These are phyloP conservation scores for Scutellaria barbata DNA, from an alignment of 257 asterid species.

Conservation along the genomic window DNA sequence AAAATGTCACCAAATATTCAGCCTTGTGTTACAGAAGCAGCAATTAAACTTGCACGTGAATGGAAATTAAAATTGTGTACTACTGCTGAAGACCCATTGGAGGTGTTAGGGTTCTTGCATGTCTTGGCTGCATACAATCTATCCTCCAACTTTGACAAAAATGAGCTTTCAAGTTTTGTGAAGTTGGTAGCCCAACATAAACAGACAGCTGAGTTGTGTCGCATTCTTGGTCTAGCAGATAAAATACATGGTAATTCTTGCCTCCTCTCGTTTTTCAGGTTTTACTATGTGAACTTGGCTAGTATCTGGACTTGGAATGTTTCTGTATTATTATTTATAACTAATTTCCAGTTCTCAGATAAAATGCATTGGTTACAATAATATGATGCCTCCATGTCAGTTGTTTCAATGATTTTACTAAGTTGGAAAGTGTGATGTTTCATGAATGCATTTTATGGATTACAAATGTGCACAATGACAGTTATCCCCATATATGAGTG, in stretches of 20 bases:
- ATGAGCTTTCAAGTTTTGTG: slow-evolving; percentile 44
- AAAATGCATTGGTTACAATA: background rate
- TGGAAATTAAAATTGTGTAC: slow-evolving; percentile 49
- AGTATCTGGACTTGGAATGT: background rate
- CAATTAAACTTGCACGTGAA: slow-evolving; percentile 45
- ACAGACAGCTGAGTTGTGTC: slow-evolving; percentile 48
- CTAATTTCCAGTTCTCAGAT: background rate
- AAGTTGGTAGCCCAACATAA: slow-evolving; percentile 36
- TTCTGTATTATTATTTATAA: background rate
- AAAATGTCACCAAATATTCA: slow-evolving; percentile 46
- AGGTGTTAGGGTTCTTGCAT: slow-evolving; percentile 51
- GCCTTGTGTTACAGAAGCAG: slow-evolving; percentile 42
- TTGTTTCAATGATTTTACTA: background rate
- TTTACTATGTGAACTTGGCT: background rate
- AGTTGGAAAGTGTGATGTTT: slow-evolving; percentile 1
- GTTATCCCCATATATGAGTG: background rate
- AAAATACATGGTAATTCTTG: slow-evolving; percentile 41
- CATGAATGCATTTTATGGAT: background rate
- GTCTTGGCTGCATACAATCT: slow-evolving; percentile 52
- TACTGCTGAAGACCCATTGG: slow-evolving; percentile 36
- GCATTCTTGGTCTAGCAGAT: slow-evolving; percentile 36
- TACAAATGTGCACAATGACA: background rate
- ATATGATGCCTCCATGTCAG: background rate
- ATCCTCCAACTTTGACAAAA: slow-evolving; percentile 44
- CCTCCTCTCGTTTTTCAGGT: background rate